Evolutionary conservation across 768 basidiomycete genomes (phyloP).

Genomic region (Tulasnella sp.): DNA sequence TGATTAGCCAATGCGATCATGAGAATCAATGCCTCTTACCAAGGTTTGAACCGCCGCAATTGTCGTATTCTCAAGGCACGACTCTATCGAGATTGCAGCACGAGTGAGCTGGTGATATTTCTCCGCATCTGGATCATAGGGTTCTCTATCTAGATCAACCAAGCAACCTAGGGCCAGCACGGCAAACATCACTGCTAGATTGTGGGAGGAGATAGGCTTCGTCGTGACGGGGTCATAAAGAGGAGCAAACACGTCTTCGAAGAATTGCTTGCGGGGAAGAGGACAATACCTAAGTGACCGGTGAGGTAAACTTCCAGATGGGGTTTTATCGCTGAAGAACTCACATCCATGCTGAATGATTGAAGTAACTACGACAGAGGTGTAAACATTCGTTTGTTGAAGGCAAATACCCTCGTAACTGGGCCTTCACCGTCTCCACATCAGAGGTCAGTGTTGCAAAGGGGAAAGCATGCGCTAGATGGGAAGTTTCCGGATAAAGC

Average conservation of each 20-base stretch:
- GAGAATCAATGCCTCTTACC: neutral
- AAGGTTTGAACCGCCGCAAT: constrained; percentile 15
- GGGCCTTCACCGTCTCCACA: constrained; percentile 9
- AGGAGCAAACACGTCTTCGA: constrained; percentile 12
- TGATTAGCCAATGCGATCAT: neutral
- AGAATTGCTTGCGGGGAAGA: constrained; percentile 11
- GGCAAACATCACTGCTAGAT: constrained; percentile 46
- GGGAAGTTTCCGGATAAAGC: neutral
- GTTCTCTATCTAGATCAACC: constrained; percentile 43
- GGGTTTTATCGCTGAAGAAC: too few relatives aligned
- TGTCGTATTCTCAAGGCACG: constrained; percentile 14
- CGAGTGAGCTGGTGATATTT: constrained; percentile 15
- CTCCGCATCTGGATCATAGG: constrained; percentile 26
- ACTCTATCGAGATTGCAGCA: constrained; percentile 13
- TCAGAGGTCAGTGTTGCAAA: constrained; percentile 9
- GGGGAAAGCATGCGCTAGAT: constrained; percentile 10
- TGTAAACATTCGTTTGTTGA: neutral
- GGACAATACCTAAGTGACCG: constrained; percentile 13
- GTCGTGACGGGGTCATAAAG: constrained; percentile 11
- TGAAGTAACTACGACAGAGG: constrained; percentile 11
- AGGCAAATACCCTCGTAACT: neutral
- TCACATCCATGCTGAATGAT: constrained; percentile 17
- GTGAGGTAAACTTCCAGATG: neutral
- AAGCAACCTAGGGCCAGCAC: constrained; percentile 52
- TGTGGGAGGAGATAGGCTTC: constrained; percentile 29